Evolutionary conservation across 768 basidiomycete genomes (phyloP).

Genomic region (Paxillus ammoniavirescens): DNA sequence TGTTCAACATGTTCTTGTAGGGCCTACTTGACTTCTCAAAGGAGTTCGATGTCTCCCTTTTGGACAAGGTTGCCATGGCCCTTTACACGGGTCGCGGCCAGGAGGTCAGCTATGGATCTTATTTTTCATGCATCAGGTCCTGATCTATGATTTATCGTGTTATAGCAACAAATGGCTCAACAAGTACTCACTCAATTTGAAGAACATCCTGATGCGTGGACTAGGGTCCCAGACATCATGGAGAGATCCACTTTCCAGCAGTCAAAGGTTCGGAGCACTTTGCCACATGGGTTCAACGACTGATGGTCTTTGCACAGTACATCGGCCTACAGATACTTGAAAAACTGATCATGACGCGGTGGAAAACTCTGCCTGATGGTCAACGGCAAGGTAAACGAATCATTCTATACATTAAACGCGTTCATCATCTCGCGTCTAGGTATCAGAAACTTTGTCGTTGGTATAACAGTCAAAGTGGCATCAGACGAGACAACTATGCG

Average conservation of each 20-base stretch:
- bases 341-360: constrained; percentile 89
- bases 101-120: constrained; percentile 55
- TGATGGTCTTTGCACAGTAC: constrained; percentile 54
- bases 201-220: constrained; percentile 96
- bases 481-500: constrained; percentile 87
- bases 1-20: constrained; percentile 38
- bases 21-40: constrained; percentile 89
- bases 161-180: constrained; percentile 93
- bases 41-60: constrained; percentile 88
- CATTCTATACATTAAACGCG: constrained; percentile 1
- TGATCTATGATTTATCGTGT: constrained; percentile 8
- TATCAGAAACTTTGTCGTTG: constrained; percentile 95
- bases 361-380: constrained; percentile 94
- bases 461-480: constrained; percentile 87
- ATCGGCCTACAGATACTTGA: constrained; percentile 97
- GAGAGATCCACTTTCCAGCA: constrained; percentile 83
- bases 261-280: constrained; percentile 57
- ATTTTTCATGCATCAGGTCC: neutral
- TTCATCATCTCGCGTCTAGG: constrained; percentile 42
- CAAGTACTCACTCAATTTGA: constrained; percentile 94
- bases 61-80: constrained; percentile 92
- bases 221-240: constrained; percentile 90
- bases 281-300: neutral
- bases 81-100: constrained; percentile 84
- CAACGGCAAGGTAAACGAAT: constrained; percentile 75